A percentile compares a stretch with the other conserved stretches of the same genome.
Conservation (phyloP, 495 filamentous ascomycete species). For the Tetracladium marchalianum region DNA sequence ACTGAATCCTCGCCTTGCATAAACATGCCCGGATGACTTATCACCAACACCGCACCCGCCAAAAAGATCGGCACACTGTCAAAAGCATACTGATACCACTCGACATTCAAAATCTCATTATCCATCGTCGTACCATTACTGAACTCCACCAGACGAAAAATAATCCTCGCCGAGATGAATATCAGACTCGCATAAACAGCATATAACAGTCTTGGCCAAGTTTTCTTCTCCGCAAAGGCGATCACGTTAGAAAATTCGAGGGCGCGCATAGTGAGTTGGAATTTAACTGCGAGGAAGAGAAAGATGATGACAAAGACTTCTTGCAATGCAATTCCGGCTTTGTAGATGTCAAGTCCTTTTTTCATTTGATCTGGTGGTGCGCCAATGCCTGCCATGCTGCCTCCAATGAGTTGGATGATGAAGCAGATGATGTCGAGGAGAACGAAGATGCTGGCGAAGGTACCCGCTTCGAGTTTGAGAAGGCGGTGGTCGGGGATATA, state of each 20-base stretch:
- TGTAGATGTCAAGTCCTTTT: slow-evolving; percentile 47
- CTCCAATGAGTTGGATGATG: slow-evolving; percentile 50
- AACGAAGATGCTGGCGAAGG: slow-evolving; percentile 46
- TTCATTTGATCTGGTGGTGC: slow-evolving; percentile 15
- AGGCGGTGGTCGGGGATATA: slow-evolving; percentile 38
- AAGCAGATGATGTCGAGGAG: slow-evolving; percentile 50
- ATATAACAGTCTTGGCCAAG: slow-evolving; percentile 37
- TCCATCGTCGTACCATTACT: slow-evolving; percentile 24
- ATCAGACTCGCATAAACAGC: slow-evolving; percentile 38
- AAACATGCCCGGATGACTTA: slow-evolving; percentile 43
- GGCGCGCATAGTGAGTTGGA: slow-evolving; percentile 31
- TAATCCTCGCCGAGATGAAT: slow-evolving; percentile 47
- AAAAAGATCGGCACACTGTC: slow-evolving; percentile 50
- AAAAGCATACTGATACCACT: slow-evolving; percentile 43
- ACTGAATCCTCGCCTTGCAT: slow-evolving; percentile 35
- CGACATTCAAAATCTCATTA: slow-evolving; percentile 39
- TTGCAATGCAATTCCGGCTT: slow-evolving; percentile 51
- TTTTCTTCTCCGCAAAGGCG: slow-evolving; percentile 9
- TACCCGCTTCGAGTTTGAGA: slow-evolving; percentile 33
- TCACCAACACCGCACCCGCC: slow-evolving; percentile 33
- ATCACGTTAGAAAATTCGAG: background rate
- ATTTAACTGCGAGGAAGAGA: slow-evolving; percentile 31
- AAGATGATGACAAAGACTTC: slow-evolving; percentile 49
- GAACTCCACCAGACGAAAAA: slow-evolving; percentile 51
- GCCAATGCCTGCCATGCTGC: slow-evolving; percentile 23